Evolutionary conservation across 345 rosid species (phyloP), one percentile per base, ranked within the genome.

Genomic region (Eutrema japonicum): DNA sequence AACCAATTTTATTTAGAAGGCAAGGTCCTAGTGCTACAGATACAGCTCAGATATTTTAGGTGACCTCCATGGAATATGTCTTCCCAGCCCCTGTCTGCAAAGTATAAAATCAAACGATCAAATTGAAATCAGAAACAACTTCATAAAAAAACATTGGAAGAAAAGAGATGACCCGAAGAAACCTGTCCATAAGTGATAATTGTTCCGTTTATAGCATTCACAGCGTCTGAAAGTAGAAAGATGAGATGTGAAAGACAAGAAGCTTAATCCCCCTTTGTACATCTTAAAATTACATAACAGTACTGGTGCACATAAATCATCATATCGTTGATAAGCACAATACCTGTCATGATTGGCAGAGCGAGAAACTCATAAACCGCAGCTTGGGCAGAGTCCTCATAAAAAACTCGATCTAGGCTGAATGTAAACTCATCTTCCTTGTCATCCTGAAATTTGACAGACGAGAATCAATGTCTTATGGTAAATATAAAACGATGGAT

Each of bases 161-260:
- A 8, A 35, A 67, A 51, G 40, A 58, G 35, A 26, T 40, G 22
- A 50, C n/a, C 26, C 7, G 30, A 66, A 41, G 52, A 80, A 54
- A 86, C 98, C 96, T 93, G 98, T 65, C 98, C 96, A 22, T 89
- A 87, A 33, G 92, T 85, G 69, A 93, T 93, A 77, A 93, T 84
- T 6, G 93, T 86, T 37, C 98, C 98, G 68, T 90, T 93, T 14
- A 80, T 79, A 38, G 74, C 96, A 57, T 83, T 86, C 16, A 89
- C 59, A 52, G 86, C 90, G 82, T 86, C 92, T 90, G 86, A 72
- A 7, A 32, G 2, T 66, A 52, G n/a, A 63, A 51, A 63, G 66
- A 49, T 72, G 41, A 65, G 66, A 51, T 35, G 64, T 36, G 26
- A 10, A 51, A 35, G 50, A 16, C 45, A 47, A 29, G 43, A 30